Evolutionary conservation across 495 filamentous ascomycete species (phyloP), one percentile per base, ranked within the genome.

Genomic region (Hypomontagnella submonticulosa): DNA sequence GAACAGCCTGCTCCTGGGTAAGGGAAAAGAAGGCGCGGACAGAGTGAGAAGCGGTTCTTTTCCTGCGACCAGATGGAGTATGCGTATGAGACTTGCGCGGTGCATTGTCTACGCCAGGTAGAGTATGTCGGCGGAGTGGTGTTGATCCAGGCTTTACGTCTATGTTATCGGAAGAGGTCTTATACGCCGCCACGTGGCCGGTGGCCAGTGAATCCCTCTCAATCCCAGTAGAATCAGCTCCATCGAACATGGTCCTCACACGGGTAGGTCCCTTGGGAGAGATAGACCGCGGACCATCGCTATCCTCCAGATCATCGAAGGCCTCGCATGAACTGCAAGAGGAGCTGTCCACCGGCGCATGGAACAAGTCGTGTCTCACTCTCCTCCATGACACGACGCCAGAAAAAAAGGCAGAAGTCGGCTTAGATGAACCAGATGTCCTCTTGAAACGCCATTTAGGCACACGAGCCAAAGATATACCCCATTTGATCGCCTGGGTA

Each of bases 361-460:
- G 63, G 27, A 72, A 70, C 18, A 74, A 23, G 10, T 73, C 72
- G n/a, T 72, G 69, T 50, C 71, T 77, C 32, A 72, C 37, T 12
- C 70, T 73, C 40, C 60, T 66, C 46, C 71, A 69, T 2, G 75
- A 49, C 50, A 76, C 61, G 16, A 78, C 30, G 1, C 59, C 66
- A 10, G 70, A 57, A 7, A 83, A 44, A 19, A 68, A 60, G 16
- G 57, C 44, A 41, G 56, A 71, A 9, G 10, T 59, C 15, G 57
- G 63, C 70, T 69, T 77, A 37, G 66, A 52, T 1, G 69, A 57
- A 55, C 57, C 27, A 12, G 70, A 13, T 40, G 60, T 74, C 15
- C 88, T 86, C 61, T 88, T 85, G 65, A 98, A 93, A 33, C 93
- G 89, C 92, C 94, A 97, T 61, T 85, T 91, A 1, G 95, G 95